Evolutionary conservation across 2,329 filamentous ascomycete genomes (phyloP).

Genomic region (Pyrenophora teres): DNA sequence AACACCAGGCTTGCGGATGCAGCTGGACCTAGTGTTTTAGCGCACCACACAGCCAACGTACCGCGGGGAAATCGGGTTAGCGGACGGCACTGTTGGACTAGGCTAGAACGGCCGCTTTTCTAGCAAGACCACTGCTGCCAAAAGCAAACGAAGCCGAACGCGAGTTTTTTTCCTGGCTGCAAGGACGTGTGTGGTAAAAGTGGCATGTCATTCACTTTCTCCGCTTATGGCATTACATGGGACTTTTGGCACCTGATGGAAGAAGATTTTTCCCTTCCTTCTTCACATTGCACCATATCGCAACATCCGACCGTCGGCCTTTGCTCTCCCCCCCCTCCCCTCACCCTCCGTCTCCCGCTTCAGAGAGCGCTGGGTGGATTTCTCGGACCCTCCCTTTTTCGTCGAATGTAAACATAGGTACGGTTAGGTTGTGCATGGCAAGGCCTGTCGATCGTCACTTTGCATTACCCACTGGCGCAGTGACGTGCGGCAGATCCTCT

Average conservation of each 20-base stretch:
- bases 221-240: too few species aligned
- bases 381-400: slow-evolving; percentile 11
- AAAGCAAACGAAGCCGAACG: slow-evolving; percentile 25
- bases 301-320: too few species aligned
- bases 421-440: slow-evolving; percentile 14
- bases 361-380: too few species aligned
- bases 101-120: slow-evolving; percentile 36
- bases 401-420: slow-evolving; percentile 13
- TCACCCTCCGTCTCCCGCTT: too few species aligned
- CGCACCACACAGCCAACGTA: slow-evolving; percentile 36
- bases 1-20: slow-evolving; percentile 36
- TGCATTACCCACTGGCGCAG: slow-evolving; percentile 16
- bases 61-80: slow-evolving; percentile 44
- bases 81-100: slow-evolving; percentile 33
- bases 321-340: too few species aligned
- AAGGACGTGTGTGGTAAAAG: slow-evolving; percentile 7
- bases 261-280: too few species aligned
- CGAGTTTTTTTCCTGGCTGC: slow-evolving; percentile 17
- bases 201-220: slow-evolving; percentile 1
- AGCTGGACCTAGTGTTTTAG: slow-evolving; percentile 41
- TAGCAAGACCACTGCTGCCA: slow-evolving; percentile 26
- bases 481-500: slow-evolving; percentile 21
- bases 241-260: too few species aligned
- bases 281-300: too few species aligned
- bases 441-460: slow-evolving; percentile 20